These are phyloP conservation scores for Podospora comata DNA, from an alignment of 495 filamentous ascomycete species.

Conservation along the genomic window DNA sequence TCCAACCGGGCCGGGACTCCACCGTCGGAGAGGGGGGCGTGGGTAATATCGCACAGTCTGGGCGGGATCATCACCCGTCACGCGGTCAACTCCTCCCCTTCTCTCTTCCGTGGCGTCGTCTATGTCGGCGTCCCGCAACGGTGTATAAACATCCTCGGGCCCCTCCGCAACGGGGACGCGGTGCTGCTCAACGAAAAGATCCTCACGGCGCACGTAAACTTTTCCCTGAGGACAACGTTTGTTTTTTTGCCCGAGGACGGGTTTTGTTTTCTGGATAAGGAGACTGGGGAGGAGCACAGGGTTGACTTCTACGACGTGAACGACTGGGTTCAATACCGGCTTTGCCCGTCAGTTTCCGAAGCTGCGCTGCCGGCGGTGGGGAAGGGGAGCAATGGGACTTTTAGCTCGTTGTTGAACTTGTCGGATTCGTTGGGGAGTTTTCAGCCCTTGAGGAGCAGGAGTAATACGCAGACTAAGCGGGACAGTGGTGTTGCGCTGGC, in stretches of 20 bases:
- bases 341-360: constrained; percentile 70
- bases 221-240: constrained; percentile 84
- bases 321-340: constrained; percentile 74
- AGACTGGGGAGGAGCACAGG: constrained; percentile 74
- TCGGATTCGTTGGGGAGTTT: constrained; percentile 37
- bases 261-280: constrained; percentile 80
- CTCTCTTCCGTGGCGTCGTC: constrained; percentile 81
- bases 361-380: constrained; percentile 52
- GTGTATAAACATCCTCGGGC: constrained; percentile 89
- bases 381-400: constrained; percentile 30
- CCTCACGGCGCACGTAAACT: constrained; percentile 91
- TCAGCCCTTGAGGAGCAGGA: constrained; percentile 27
- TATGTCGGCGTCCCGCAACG: constrained; percentile 83
- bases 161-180: constrained; percentile 84
- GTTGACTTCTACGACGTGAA: constrained; percentile 81
- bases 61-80: constrained; percentile 88
- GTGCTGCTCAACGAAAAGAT: constrained; percentile 88
- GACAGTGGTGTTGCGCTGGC: constrained; percentile 5
- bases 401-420: constrained; percentile 40
- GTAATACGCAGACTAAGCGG: constrained; percentile 25
- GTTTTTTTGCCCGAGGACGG: constrained; percentile 85
- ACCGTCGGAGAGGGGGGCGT: constrained; percentile 59
- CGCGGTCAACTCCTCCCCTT: constrained; percentile 81
- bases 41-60: constrained; percentile 84
- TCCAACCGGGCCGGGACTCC: constrained; percentile 60